Evolutionary conservation across 2,329 filamentous ascomycete genomes (phyloP), one percentile per base, ranked within the genome.

Genomic region (Nigrospora oryzae): DNA sequence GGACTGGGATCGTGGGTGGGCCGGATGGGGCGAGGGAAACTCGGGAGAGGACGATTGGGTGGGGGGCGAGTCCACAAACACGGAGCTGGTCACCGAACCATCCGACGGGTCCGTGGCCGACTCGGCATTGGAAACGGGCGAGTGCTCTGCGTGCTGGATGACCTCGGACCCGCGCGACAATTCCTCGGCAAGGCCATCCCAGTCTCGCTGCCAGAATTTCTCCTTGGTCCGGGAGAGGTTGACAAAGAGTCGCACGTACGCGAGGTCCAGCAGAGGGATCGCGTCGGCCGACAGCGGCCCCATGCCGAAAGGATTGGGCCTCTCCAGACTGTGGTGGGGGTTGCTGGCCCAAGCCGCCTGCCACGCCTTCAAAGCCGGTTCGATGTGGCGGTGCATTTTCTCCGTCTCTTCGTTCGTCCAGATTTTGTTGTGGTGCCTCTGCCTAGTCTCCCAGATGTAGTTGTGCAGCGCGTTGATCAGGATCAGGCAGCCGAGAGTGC

Each of bases 371-470:
- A 98, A 70, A 3, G 91, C 91, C 11, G 91, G 91, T 62, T 96
- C 90, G 46, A 97, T 94, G 58, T 95, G 89, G 2, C 86, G 80
- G 61, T 96, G 90, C 89, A 97, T 95, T 51, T 89, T 89, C 53
- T 97, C 90, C 0, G 89, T 95, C 64, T 97, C 91, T 52, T 91
- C 84, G 32, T 84, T 81, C 2, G 89, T 95, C 91, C 91, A 96
- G 40, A 89, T 74, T 50, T 89, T 84, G 54, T 86, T 89, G 55
- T 90, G 84, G 55, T 96, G 90, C 43, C 89, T 76, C 64, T 95
- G 90, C 19, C 91, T 78, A 0, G 90, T 96, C 65, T 97, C 91
- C 93, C 93, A 97, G 38, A 97, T 96, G 63, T 95, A 96, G 55
- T 96, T 96, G 67, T 97, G 93, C 19, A 97, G 73, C 4, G 93